Evolutionary conservation across 768 basidiomycete genomes (phyloP), one percentile per base, ranked within the genome.

Genomic region (Panaeolus papilionaceus): DNA sequence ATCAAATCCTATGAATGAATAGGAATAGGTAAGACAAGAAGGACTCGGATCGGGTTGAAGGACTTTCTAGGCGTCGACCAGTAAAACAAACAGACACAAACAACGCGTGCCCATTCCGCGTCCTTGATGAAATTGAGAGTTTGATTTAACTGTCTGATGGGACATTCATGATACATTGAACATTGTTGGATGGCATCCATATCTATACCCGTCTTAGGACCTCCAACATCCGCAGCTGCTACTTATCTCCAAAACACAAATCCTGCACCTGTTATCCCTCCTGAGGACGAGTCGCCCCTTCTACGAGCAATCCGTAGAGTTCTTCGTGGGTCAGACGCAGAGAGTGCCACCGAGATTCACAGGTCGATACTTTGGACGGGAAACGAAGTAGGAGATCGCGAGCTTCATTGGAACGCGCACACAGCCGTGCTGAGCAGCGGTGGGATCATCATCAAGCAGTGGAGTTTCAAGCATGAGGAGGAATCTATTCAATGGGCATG

Each of bases 401-500:
- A 94, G 71, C 79, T 95, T 14, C 80, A 85, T 16, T 95, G 93
- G 94, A 86, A 91, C 70, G 80, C 83, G 26, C 80, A 82, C 66
- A 85, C 83, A 16, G 92, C 91, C 0, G 79, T 92, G 0, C 80
- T 92, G 71, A 89, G 86, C 67, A 81, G 82, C 18, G 93, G 91
- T 0, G 91, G 91, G 0, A 81, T 92, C 16, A 86, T 94, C 64
- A 81, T 80, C 66, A 89, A 89, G 73, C 88, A 88, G 72, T 95
- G 93, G 94, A 85, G 84, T 64, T 92, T 94, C 73, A 76, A 80
- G n/a, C 81, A 87, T 47, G 92, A 93, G 72, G 85, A 83, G 6
- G 90, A 95, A 73, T 83, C 85, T 0, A 86, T 95, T 39, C 93
- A 93, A 71, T 92, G 85, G 80, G 93, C 92, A 5, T 94, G 93